These are phyloP conservation scores for Monosporozyma solicola DNA, from an alignment of 805 yeast genomes.

Conservation along the genomic window DNA sequence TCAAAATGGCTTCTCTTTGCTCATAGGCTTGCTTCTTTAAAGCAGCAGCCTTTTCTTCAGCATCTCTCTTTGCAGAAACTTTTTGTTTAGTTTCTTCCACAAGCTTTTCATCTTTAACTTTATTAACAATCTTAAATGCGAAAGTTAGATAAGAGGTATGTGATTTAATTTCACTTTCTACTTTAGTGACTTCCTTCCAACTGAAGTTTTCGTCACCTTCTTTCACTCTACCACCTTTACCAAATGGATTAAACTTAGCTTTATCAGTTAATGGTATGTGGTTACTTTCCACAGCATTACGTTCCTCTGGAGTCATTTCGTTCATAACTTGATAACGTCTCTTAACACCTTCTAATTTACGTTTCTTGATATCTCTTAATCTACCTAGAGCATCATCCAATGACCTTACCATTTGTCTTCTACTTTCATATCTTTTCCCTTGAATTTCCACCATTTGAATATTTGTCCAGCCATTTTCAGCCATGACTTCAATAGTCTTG, in stretches of 20 bases:
- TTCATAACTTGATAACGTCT: conserved; percentile 33
- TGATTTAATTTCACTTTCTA: conserved; percentile 79
- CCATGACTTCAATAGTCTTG: conserved; percentile 68
- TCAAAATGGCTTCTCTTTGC: neutral
- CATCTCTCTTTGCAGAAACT: neutral
- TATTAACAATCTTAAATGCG: conserved; percentile 45
- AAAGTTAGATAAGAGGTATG: conserved; percentile 93
- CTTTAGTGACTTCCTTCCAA: conserved; percentile 80
- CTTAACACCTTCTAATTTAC: conserved; percentile 60
- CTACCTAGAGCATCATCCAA: conserved; percentile 74
- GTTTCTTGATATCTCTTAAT: conserved; percentile 65
- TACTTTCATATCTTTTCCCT: conserved; percentile 79
- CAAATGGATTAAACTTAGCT: conserved; percentile 81
- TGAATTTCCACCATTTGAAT: conserved; percentile 90
- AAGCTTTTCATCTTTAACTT: conserved; percentile 12
- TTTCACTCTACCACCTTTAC: conserved; percentile 71
- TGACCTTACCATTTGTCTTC: conserved; percentile 77
- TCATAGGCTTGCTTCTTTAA: neutral
- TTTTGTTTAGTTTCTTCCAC: conserved; percentile 3
- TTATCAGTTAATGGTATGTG: conserved; percentile 29
- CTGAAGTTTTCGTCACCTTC: conserved; percentile 78
- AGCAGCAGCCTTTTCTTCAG: neutral
- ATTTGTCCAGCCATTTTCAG: conserved; percentile 68
- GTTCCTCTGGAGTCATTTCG: conserved; percentile 22
- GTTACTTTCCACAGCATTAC: conserved; percentile 4